phyloP scores from a whole-genome alignment of 2,329 filamentous ascomycete genomes.

The Alternaria incomplexa region DNA sequence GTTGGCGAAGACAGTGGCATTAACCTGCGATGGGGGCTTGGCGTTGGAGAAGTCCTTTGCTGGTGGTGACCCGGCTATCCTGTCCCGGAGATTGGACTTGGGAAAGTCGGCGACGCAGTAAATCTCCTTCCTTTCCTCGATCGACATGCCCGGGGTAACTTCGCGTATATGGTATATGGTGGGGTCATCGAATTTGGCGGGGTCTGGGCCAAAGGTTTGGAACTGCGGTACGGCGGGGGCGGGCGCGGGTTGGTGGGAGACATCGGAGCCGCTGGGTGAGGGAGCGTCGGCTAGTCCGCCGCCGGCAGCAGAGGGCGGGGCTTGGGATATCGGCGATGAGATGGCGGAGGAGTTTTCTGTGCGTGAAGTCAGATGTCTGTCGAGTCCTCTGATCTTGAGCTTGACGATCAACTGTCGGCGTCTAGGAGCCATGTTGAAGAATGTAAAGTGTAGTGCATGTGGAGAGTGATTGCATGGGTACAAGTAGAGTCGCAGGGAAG shows the following conservation, averaged over 20 bases:
- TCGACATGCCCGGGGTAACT: conserved; percentile 74
- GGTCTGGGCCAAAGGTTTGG: conserved; percentile 91
- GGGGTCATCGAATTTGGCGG: conserved; percentile 86
- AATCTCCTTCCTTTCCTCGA: conserved; percentile 85
- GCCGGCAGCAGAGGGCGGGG: conserved; percentile 54
- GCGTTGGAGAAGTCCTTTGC: conserved; percentile 95
- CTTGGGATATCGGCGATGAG: conserved; percentile 51
- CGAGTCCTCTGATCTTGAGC: not conserved
- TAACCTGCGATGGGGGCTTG: conserved; percentile 93
- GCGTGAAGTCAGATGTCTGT: conserved; percentile 10
- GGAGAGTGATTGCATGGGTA: not conserved
- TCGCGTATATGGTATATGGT: conserved; percentile 92
- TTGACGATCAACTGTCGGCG: not conserved
- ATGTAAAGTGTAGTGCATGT: not conserved
- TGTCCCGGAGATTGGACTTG: conserved; percentile 76
- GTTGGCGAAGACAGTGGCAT: conserved; percentile 88
- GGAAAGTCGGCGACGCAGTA: conserved; percentile 89
- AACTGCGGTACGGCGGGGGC: conserved; percentile 71
- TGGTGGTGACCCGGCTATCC: conserved; percentile 87
- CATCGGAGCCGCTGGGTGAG: conserved; percentile 63
- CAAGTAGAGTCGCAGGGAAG: not conserved
- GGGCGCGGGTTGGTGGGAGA: conserved; percentile 65
- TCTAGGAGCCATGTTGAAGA: not conserved
- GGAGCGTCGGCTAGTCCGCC: conserved; percentile 67
- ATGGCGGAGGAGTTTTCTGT: conserved; percentile 48